These are phyloP conservation scores for Metschnikowia hibisci DNA, from an alignment of 805 yeast species.

Conservation along the genomic window DNA sequence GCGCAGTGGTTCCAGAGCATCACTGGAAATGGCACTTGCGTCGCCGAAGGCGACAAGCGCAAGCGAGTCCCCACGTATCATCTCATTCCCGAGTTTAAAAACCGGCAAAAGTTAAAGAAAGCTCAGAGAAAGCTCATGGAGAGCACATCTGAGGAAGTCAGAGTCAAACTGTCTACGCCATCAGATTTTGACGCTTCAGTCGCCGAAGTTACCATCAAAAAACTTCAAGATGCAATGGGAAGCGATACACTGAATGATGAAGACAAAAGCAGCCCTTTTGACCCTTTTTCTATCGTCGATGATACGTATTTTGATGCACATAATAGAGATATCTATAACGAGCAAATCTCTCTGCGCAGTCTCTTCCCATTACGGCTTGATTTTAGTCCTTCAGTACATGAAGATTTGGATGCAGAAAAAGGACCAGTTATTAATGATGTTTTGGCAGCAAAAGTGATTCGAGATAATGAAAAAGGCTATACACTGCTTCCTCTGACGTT, in stretches of 20 bases:
- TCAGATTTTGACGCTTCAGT: slow-evolving; percentile 6
- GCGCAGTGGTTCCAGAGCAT: slow-evolving; percentile 38
- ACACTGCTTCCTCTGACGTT: slow-evolving; percentile 33
- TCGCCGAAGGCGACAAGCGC: slow-evolving; percentile 34
- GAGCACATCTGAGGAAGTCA: slow-evolving; percentile 8
- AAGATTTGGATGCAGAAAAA: slow-evolving; percentile 19
- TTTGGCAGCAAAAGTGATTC: slow-evolving; percentile 30
- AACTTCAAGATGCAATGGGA: slow-evolving; percentile 16
- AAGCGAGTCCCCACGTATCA: slow-evolving; percentile 26
- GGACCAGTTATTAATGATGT: slow-evolving; percentile 26
- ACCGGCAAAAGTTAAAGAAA: slow-evolving; percentile 12
- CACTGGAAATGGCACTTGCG: slow-evolving; percentile 31
- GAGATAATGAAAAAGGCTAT: slow-evolving; percentile 27
- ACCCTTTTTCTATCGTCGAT: slow-evolving; percentile 33
- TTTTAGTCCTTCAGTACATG: slow-evolving; percentile 12
- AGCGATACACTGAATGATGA: slow-evolving; percentile 23
- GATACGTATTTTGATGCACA: slow-evolving; percentile 28
- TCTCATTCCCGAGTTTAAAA: slow-evolving; percentile 24
- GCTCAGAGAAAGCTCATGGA: slow-evolving; percentile 17
- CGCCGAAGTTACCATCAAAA: slow-evolving; percentile 11
- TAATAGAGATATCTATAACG: slow-evolving; percentile 30
- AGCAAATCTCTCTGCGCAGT: slow-evolving; percentile 22
- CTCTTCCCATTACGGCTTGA: slow-evolving; percentile 11
- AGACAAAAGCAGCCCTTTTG: slow-evolving; percentile 36
- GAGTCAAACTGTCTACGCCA: slow-evolving; percentile 5